Evolutionary conservation across 2,329 filamentous ascomycete species (phyloP).

Genomic region (Stromatinia cepivora): DNA sequence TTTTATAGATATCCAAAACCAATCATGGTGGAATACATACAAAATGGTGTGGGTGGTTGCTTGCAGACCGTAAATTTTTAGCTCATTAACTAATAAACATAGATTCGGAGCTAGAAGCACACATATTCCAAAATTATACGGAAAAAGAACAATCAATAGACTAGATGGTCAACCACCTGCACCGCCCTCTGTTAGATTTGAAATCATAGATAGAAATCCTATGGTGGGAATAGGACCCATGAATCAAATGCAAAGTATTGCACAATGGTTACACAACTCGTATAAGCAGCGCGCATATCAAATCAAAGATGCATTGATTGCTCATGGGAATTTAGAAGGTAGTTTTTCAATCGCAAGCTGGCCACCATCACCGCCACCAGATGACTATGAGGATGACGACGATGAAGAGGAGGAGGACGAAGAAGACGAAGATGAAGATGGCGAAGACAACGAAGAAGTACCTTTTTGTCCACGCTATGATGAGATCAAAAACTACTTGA

Average conservation of each 20-base stretch:
- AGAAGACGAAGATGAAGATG: background rate
- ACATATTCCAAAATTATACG: constrained; percentile 7
- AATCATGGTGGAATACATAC: constrained; percentile 17
- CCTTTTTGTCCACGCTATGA: constrained; percentile 12
- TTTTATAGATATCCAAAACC: constrained; percentile 14
- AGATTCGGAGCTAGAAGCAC: constrained; percentile 14
- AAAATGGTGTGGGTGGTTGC: background rate
- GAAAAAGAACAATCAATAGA: constrained; percentile 3
- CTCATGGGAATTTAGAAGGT: background rate
- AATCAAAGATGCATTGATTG: constrained; percentile 10
- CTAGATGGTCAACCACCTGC: background rate
- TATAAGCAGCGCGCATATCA: background rate
- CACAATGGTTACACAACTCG: background rate
- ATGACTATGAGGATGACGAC: background rate
- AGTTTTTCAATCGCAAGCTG: background rate
- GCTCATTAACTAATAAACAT: background rate
- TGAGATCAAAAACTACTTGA: constrained; percentile 9
- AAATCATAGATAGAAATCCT: background rate
- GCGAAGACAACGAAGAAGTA: background rate
- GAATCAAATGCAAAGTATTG: background rate
- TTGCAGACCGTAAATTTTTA: no score
- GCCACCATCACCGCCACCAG: background rate
- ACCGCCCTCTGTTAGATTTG: constrained; percentile 1
- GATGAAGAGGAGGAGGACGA: background rate
- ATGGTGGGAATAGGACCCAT: background rate